phyloP scores from a whole-genome alignment of 225 moss, liverwort and hornwort species.

The Rhytidiadelphus loreus region DNA sequence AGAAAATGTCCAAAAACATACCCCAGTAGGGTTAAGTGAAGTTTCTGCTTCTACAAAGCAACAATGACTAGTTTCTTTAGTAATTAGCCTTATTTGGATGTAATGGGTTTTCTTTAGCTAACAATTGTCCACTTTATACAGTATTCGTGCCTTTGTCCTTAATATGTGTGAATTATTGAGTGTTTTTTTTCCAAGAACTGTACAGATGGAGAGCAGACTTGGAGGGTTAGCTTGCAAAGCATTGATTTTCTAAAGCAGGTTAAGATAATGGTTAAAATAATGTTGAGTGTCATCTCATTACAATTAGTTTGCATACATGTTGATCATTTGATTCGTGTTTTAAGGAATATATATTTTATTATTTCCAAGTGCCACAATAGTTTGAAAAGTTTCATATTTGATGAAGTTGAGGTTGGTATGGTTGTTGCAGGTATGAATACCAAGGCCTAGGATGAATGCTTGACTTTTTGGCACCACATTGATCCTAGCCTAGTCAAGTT shows the following conservation, averaged over 20 bases:
- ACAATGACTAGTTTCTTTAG: neutral
- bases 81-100: neutral
- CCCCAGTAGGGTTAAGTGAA: neutral
- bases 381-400: no score
- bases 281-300: neutral
- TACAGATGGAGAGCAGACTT: slow-evolving; percentile 27
- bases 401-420: no score
- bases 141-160: neutral
- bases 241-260: neutral
- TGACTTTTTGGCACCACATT: no score
- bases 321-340: neutral
- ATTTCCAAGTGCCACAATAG: no score
- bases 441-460: no score
- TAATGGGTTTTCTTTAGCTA: neutral
- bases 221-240: slow-evolving; percentile 31
- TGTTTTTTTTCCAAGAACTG: slow-evolving; percentile 18
- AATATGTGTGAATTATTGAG: no score
- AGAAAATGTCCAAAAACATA: neutral
- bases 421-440: no score
- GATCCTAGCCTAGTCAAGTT: no score
- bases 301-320: neutral
- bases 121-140: neutral
- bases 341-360: no score
- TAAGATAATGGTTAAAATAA: neutral
- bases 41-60: neutral